A percentile compares a stretch with the other conserved stretches of the same genome.
Evolutionary conservation across 2,329 filamentous ascomycete species (phyloP).

Genomic region (Ceratocystis colombiana): DNA sequence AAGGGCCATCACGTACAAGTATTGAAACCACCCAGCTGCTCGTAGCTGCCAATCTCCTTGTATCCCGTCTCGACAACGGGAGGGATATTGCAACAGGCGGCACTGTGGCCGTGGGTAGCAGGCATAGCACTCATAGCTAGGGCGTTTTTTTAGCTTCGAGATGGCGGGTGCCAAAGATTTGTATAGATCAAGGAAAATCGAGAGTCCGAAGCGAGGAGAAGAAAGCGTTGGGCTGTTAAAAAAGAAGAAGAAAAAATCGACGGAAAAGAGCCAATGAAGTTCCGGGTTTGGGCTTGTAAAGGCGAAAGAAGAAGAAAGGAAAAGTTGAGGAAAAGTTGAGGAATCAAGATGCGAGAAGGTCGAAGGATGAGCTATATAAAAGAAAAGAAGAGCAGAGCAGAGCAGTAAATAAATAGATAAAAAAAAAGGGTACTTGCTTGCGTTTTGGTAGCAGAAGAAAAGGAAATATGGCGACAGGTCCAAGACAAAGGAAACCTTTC

Average conservation of each 20-base stretch:
- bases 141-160: neutral
- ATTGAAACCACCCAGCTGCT: constrained; percentile 46
- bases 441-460: neutral
- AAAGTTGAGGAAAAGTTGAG: neutral
- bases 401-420: neutral
- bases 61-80: constrained; percentile 47
- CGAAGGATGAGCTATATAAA: neutral
- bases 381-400: neutral
- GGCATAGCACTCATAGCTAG: constrained; percentile 42
- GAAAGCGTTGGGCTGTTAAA: too few species aligned
- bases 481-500: neutral
- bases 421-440: neutral
- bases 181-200: too few species aligned
- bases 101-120: constrained; percentile 44
- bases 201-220: neutral
- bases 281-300: neutral
- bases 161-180: neutral
- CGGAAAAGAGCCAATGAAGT: too few species aligned
- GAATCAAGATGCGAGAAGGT: neutral
- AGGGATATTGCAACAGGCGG: constrained; percentile 44
- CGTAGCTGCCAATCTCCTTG: constrained; percentile 45
- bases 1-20: constrained; percentile 35
- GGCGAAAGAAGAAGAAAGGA: neutral
- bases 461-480: neutral
- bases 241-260: neutral